Evolutionary conservation across 2,329 filamentous ascomycete genomes (phyloP), one percentile per base, ranked within the genome.

Genomic region (Colletotrichum liaoningense): DNA sequence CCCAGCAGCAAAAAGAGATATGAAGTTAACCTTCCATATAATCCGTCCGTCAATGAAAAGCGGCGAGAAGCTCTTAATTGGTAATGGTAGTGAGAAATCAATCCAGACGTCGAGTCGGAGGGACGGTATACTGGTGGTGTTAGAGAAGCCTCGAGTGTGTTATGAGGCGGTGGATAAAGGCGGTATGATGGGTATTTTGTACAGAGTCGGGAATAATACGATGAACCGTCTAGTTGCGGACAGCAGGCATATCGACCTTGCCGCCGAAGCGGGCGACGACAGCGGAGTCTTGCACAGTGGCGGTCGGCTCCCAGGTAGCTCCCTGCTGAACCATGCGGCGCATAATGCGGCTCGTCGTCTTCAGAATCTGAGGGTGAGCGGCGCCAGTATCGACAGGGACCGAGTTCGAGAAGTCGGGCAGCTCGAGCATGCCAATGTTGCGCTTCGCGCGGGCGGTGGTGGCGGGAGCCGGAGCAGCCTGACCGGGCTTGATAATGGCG

Each of bases 401-500:
- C 22, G 74, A 65, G 66, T 78, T 75, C 14, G 63, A 65, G 72
- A 78, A 72, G 49, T 79, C 63, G 0, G 78, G 74, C n/a, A 80
- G 67, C 46, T 74, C 69, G 56, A 73, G 71, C 38, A 78, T 69
- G 24, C 74, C 82, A 66, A 76, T 79, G 66, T 74, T 77, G 65
- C 78, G 78, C 74, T 80, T 38, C 76, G 79, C 75, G 69, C 63
- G 77, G 78, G 74, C 79, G 76, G 74, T 75, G 2, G 74, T 77
- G 74, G 64, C 63, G 42, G 58, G 72, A 8, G 75, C 72, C 76
- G 75, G 73, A 74, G 35, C 76, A 73, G 55, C 70, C 76, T 65
- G 67, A n/a, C 59, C 46, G 3, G 71, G 71, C 75, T 80, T 83
- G 72, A 84, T 80, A 73, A 87, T 80, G 33, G 84, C 81, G 73